Conservation (phyloP, 208 protist genomes). For the Crithidia brevicula region DNA sequence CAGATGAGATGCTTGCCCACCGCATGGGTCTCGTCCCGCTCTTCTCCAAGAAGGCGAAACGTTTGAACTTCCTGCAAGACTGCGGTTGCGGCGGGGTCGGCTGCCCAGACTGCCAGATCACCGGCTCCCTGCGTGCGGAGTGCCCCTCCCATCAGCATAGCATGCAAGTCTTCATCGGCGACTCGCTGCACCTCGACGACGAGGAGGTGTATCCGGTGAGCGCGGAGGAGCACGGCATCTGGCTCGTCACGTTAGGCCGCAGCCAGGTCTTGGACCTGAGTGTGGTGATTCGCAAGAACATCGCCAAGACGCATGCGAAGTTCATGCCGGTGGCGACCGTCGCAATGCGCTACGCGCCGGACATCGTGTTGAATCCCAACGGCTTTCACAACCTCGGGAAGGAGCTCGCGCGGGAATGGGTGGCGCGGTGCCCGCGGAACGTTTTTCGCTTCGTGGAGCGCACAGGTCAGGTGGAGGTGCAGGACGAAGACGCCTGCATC, state of each 20-base stretch:
- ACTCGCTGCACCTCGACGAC: constrained; percentile 82
- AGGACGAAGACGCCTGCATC: constrained; percentile 83
- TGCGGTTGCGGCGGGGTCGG: constrained; percentile 83
- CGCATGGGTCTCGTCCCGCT: constrained; percentile 98
- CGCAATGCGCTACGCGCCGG: constrained; percentile 93
- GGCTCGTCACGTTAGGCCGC: constrained; percentile 87
- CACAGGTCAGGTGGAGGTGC: constrained; percentile 67
- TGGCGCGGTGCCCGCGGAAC: constrained; percentile 87
- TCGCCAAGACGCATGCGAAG: constrained; percentile 99
- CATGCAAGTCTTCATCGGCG: constrained; percentile 80
- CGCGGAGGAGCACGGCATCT: constrained; percentile 82
- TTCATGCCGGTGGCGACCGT: constrained; percentile 96
- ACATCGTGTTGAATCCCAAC: constrained; percentile 93
- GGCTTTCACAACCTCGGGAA: constrained; percentile 73
- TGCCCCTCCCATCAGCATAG: constrained; percentile 81
- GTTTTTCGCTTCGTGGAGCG: constrained; percentile 87
- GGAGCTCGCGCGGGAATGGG: constrained; percentile 79
- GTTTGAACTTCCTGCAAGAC: constrained; percentile 83
- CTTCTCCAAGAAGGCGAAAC: constrained; percentile 81
- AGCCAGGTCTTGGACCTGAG: constrained; percentile 84
- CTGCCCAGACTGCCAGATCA: constrained; percentile 89
- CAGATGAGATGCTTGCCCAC: constrained; percentile 99
- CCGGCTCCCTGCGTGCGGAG: constrained; percentile 77
- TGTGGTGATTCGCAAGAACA: constrained; percentile 93
- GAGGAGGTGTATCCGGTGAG: constrained; percentile 81